Evolutionary conservation across 192 early-diverging fungal species (phyloP).

Genomic region (Endogone sp.): DNA sequence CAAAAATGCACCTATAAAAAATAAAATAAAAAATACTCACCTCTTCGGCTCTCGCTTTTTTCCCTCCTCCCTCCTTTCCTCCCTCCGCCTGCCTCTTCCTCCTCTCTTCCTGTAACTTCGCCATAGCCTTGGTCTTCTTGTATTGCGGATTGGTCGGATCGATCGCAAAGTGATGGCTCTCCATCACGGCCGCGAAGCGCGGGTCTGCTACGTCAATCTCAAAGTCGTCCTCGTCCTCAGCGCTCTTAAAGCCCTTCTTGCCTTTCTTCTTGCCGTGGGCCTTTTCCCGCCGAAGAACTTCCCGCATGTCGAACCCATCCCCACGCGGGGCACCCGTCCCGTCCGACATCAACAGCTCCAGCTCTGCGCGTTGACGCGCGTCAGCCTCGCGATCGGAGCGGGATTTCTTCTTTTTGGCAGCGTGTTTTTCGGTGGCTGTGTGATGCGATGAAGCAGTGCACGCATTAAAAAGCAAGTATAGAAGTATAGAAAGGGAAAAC

Average conservation of each 20-base stretch:
- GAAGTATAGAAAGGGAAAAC: not conserved
- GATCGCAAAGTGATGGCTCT: slow-evolving; percentile 87
- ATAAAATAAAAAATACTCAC: slow-evolving; percentile 18
- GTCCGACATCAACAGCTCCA: slow-evolving; percentile 82
- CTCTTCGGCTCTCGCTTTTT: slow-evolving; percentile 11
- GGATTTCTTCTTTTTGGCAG: slow-evolving; percentile 48
- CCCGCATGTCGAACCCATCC: slow-evolving; percentile 86
- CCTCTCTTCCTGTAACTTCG: slow-evolving; percentile 56
- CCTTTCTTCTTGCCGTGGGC: slow-evolving; percentile 43
- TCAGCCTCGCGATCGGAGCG: slow-evolving; percentile 52
- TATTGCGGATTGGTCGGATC: slow-evolving; percentile 94
- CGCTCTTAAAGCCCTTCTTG: slow-evolving; percentile 46
- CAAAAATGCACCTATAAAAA: slow-evolving; percentile 12
- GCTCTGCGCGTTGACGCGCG: slow-evolving; percentile 66
- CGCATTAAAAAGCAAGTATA: slow-evolving; percentile 1
- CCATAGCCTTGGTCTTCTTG: slow-evolving; percentile 83
- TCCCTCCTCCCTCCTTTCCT: slow-evolving; percentile 22
- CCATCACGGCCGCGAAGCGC: slow-evolving; percentile 76
- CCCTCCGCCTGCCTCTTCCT: slow-evolving; percentile 22
- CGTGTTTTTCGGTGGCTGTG: slow-evolving; percentile 14
- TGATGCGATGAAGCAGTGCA: not conserved
- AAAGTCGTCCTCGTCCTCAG: slow-evolving; percentile 72
- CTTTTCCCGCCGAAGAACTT: slow-evolving; percentile 85
- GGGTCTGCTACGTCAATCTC: slow-evolving; percentile 82
- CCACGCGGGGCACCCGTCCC: slow-evolving; percentile 40